These are phyloP conservation scores for Penicillium pulvis DNA, from an alignment of 495 filamentous ascomycete genomes.

Conservation along the genomic window DNA sequence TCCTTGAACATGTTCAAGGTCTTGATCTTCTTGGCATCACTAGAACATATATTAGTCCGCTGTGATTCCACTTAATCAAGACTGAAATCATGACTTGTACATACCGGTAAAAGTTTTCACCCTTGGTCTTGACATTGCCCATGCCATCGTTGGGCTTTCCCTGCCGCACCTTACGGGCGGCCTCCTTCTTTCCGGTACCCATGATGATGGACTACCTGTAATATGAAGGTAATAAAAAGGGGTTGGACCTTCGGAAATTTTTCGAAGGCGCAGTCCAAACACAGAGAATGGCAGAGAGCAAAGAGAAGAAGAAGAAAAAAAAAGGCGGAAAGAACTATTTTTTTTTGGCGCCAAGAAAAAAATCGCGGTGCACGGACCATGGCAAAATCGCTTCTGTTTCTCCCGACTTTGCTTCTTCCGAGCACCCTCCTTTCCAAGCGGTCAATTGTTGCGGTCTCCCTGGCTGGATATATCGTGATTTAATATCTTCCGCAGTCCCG, in stretches of 20 bases:
- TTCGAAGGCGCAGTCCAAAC: slow-evolving; percentile 33
- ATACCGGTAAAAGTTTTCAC: slow-evolving; percentile 92
- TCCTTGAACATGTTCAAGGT: slow-evolving; percentile 85
- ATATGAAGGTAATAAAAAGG: slow-evolving; percentile 18
- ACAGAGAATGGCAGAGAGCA: slow-evolving; percentile 41
- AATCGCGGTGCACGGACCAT: slow-evolving; percentile 43
- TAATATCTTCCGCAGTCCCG: not conserved
- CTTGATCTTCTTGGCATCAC: slow-evolving; percentile 83
- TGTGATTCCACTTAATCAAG: not conserved
- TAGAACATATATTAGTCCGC: slow-evolving; percentile 30
- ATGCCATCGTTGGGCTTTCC: slow-evolving; percentile 82
- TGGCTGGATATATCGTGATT: slow-evolving; percentile 8
- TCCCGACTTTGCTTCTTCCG: slow-evolving; percentile 26
- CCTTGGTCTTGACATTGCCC: slow-evolving; percentile 87
- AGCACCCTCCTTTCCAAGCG: slow-evolving; percentile 16
- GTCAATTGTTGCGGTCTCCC: slow-evolving; percentile 1
- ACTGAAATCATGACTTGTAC: slow-evolving; percentile 12
- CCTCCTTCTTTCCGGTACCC: slow-evolving; percentile 97
- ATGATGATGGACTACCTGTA: slow-evolving; percentile 52
- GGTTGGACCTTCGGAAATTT: slow-evolving; percentile 24
- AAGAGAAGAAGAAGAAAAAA: slow-evolving; percentile 35
- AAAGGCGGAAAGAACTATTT: slow-evolving; percentile 31
- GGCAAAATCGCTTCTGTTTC: slow-evolving; percentile 49
- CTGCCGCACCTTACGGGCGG: slow-evolving; percentile 73
- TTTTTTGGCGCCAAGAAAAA: slow-evolving; percentile 42